These are phyloP conservation scores for Wickerhamiella kazuoi DNA, from an alignment of 805 yeast species.

Conservation along the genomic window DNA sequence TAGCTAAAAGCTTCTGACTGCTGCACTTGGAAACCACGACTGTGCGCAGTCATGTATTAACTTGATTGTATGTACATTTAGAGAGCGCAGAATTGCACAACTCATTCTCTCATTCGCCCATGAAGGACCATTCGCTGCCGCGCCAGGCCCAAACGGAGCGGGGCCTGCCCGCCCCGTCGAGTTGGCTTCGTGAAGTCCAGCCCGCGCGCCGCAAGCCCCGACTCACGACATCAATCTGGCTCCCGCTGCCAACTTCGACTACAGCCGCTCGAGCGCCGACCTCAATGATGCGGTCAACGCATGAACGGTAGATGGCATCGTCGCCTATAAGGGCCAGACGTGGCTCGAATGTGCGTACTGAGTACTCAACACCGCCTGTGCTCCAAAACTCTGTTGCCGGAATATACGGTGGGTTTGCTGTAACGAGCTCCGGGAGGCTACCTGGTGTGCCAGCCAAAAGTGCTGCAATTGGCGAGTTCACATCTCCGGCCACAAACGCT, in stretches of 20 bases:
- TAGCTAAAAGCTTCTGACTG: no score
- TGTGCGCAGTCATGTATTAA: no score
- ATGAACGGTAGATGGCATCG: conserved; percentile 45
- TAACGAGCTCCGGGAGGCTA: conserved; percentile 31
- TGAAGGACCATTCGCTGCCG: background rate
- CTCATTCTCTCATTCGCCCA: no score
- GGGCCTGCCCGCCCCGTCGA: conserved; percentile 12
- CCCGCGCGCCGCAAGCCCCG: conserved; percentile 10
- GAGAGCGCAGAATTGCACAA: no score
- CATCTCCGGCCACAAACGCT: no score
- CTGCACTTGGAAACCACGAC: no score
- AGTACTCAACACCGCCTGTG: conserved; percentile 34
- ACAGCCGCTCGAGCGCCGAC: conserved; percentile 38
- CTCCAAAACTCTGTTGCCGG: conserved; percentile 29
- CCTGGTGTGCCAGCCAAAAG: background rate
- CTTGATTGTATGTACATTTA: no score
- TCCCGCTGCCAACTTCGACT: conserved; percentile 53
- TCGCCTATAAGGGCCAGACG: conserved; percentile 62
- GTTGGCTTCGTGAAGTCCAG: conserved; percentile 27
- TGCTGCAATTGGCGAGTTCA: conserved; percentile 5
- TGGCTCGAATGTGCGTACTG: conserved; percentile 67
- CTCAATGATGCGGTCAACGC: conserved; percentile 30
- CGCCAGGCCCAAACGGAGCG: conserved; percentile 15
- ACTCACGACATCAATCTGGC: conserved; percentile 35
- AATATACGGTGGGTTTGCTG: conserved; percentile 89